A percentile compares a stretch with the other conserved stretches of the same genome.
Evolutionary conservation across 1,139 yeast species (phyloP).

Genomic region (Ogataea hybrid): DNA sequence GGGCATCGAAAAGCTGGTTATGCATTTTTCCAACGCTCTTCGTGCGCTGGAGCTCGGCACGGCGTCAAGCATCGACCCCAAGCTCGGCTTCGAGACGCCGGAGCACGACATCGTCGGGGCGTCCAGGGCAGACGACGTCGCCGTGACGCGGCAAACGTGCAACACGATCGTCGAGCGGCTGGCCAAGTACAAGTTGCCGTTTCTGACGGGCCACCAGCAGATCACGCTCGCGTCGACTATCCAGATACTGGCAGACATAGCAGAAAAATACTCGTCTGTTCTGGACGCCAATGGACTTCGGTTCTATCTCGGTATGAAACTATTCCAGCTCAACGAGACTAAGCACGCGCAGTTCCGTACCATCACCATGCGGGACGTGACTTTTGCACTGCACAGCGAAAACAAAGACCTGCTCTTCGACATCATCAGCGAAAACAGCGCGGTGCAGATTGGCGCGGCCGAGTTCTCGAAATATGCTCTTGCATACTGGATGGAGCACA

Average conservation of each 20-base stretch:
- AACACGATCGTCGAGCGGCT: slow-evolving; percentile 57
- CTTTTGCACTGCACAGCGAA: slow-evolving; percentile 86
- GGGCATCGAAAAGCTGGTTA: slow-evolving; percentile 57
- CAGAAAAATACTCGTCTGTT: slow-evolving; percentile 38
- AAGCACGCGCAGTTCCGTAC: slow-evolving; percentile 29
- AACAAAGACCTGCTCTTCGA: slow-evolving; percentile 66
- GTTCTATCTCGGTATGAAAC: slow-evolving; percentile 68
- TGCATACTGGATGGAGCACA: slow-evolving; percentile 69
- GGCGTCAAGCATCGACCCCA: slow-evolving; percentile 34
- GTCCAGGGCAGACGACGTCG: slow-evolving; percentile 30
- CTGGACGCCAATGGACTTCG: slow-evolving; percentile 74
- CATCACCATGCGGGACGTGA: slow-evolving; percentile 75
- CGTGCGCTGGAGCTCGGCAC: slow-evolving; percentile 47
- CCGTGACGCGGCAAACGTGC: slow-evolving; percentile 46
- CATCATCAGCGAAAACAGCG: slow-evolving; percentile 48
- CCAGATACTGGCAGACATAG: slow-evolving; percentile 57
- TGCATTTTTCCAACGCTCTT: slow-evolving; percentile 48
- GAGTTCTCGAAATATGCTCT: slow-evolving; percentile 61
- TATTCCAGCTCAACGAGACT: slow-evolving; percentile 58
- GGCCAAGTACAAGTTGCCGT: slow-evolving; percentile 67
- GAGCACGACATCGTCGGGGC: slow-evolving; percentile 28
- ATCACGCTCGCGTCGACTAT: slow-evolving; percentile 72
- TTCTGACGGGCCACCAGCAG: slow-evolving; percentile 88
- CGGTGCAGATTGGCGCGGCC: slow-evolving; percentile 52
- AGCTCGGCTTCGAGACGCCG: slow-evolving; percentile 34